Conservation (phyloP, 768 basidiomycete genomes). For the Lentinula edodes region DNA sequence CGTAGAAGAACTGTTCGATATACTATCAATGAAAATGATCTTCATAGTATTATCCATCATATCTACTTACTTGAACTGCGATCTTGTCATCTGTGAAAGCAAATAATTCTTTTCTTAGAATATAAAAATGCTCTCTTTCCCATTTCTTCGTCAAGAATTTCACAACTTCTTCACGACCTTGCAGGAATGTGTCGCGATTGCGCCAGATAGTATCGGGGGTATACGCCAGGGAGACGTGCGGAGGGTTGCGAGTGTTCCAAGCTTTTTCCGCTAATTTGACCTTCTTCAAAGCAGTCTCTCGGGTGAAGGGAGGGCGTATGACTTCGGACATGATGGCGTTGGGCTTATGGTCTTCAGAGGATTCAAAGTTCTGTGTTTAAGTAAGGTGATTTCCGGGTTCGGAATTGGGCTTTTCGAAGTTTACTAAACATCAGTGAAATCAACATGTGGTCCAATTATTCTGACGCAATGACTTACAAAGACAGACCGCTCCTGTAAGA, state of each 20-base stretch:
- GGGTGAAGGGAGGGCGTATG: conserved; percentile 17
- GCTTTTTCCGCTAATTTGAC: conserved; percentile 46
- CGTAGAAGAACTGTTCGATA: conserved; percentile 27
- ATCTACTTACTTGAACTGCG: conserved; percentile 36
- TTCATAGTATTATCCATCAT: conserved; percentile 9
- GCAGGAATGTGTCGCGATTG: conserved; percentile 46
- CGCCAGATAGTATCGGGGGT: conserved; percentile 51
- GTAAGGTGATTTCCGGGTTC: neutral
- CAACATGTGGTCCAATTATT: neutral
- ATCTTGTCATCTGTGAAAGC: conserved; percentile 50
- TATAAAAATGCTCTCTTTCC: conserved; percentile 44
- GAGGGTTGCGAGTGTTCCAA: conserved; percentile 40
- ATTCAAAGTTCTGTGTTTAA: neutral
- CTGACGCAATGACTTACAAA: neutral
- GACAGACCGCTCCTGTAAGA: too few relatives aligned
- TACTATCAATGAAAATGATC: too few relatives aligned
- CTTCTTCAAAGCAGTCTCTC: conserved; percentile 29
- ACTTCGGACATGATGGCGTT: neutral
- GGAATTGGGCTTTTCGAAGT: neutral
- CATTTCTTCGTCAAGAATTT: conserved; percentile 47
- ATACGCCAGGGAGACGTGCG: conserved; percentile 39
- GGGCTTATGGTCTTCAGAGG: neutral
- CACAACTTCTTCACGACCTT: conserved; percentile 37
- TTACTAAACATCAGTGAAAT: neutral
- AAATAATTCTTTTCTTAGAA: conserved; percentile 49